Conservation (phyloP, 1,284 basidiomycete species). For the Heterobasidion parviporum region DNA sequence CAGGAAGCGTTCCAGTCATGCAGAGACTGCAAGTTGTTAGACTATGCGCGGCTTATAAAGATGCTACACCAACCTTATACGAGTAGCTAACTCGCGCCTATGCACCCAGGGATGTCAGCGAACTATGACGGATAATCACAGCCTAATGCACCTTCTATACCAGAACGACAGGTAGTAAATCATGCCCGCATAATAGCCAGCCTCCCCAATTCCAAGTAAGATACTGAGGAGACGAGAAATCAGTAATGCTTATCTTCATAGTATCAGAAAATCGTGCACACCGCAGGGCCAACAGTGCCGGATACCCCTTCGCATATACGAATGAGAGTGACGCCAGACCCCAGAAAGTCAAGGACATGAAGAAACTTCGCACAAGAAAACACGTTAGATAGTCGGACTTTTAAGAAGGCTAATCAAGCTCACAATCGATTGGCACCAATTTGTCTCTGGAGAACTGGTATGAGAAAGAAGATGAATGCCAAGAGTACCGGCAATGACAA, state of each 20-base stretch:
- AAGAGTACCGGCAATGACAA: not conserved
- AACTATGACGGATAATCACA: slow-evolving; percentile 6
- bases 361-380: slow-evolving; percentile 30
- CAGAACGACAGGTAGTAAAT: slow-evolving; percentile 53
- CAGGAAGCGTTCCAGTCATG: slow-evolving; percentile 47
- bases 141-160: slow-evolving; percentile 17
- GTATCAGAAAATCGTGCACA: slow-evolving; percentile 11
- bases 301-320: slow-evolving; percentile 46
- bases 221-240: slow-evolving; percentile 13
- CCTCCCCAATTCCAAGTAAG: slow-evolving; percentile 39
- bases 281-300: slow-evolving; percentile 37
- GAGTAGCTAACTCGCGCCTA: slow-evolving; percentile 42
- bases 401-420: slow-evolving; percentile 8
- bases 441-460: slow-evolving; percentile 39
- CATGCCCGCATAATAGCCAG: slow-evolving; percentile 48
- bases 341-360: slow-evolving; percentile 43
- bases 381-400: not conserved
- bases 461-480: not conserved
- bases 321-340: slow-evolving; percentile 44
- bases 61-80: slow-evolving; percentile 31
- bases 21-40: slow-evolving; percentile 26
- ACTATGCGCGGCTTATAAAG: not conserved
- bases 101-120: slow-evolving; percentile 17
- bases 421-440: slow-evolving; percentile 53
- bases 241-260: not conserved